Evolutionary conservation across 2,329 filamentous ascomycete genomes (phyloP), one percentile per base, ranked within the genome.

Genomic region (Apiospora kogelbergensis): DNA sequence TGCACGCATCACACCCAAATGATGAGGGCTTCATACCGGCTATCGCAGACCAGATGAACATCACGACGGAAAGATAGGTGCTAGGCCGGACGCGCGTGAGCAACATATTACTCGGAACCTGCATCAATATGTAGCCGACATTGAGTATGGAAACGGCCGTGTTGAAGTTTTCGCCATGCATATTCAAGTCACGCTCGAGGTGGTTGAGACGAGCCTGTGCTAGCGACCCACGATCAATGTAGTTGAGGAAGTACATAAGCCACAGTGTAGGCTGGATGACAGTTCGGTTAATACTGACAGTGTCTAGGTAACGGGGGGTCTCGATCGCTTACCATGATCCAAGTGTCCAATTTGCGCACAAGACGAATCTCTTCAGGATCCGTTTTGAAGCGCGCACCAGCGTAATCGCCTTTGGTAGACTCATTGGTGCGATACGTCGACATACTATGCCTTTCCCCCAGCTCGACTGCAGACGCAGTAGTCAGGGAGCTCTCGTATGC

Each of bases 71-170:
- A 11, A 63, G 45, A 60, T 46, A 22, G 6, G 24, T 15, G 6
- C 37, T 33, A 15, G 24, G 30, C 10, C 11, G 11, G 3, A 20
- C 13, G 15, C 20, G n/a, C 1, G n/a, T 26, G 40, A 37, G 3
- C 5, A 11, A n/a, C 37, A 46, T 9, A 7, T n/a, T 24, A 26
- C 15, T n/a, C 17, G n/a, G n/a, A 3, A 48, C 7, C 22, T 42
- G 37, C 26, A 46, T 37, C 33, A 65, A 24, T 33, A 69, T 42
- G 2, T 67, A 69, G 22, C 68, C 68, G 63, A 44, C 63, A n/a
- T 20, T 5, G 22, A 65, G 22, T 17, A 44, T 44, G 6, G 63
- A 44, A 10, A 65, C 63, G 40, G 63, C 63, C 13, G 22, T 44
- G 40, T 30, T 65, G 63, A 65, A 65, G 22, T 65, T 44, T 11